Evolutionary conservation across 768 basidiomycete genomes (phyloP).

Genomic region (Leucosporidium scottii): DNA sequence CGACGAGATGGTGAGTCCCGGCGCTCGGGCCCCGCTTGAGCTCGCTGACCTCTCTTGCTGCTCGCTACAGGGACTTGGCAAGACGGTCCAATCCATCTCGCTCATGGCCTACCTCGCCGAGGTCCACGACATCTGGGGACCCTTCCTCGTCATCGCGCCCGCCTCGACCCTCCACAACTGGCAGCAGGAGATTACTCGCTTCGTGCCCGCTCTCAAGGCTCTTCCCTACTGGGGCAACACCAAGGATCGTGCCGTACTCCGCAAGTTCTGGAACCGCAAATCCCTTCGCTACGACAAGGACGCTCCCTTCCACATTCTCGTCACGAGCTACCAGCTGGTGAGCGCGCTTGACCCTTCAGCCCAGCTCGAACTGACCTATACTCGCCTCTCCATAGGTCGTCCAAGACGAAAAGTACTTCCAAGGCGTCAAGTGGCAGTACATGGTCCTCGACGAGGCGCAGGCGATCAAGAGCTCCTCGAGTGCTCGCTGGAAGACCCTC

Average conservation of each 20-base stretch:
- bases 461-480: slow-evolving; percentile 96
- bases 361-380: neutral
- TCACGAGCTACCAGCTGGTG: slow-evolving; percentile 94
- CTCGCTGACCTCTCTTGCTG: neutral
- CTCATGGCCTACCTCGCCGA: slow-evolving; percentile 92
- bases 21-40: slow-evolving; percentile 6
- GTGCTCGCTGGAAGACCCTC: slow-evolving; percentile 93
- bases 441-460: slow-evolving; percentile 99
- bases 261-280: slow-evolving; percentile 98
- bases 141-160: slow-evolving; percentile 95
- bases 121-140: slow-evolving; percentile 97
- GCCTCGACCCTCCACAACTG: slow-evolving; percentile 97
- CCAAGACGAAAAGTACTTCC: slow-evolving; percentile 96
- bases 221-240: slow-evolving; percentile 98
- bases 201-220: slow-evolving; percentile 87
- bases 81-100: slow-evolving; percentile 95
- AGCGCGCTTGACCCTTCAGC: slow-evolving; percentile 30
- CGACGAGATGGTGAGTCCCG: slow-evolving; percentile 73
- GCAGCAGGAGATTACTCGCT: slow-evolving; percentile 96
- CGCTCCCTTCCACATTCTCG: slow-evolving; percentile 90
- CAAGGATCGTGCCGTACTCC: slow-evolving; percentile 85
- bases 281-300: slow-evolving; percentile 91
- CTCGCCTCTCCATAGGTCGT: slow-evolving; percentile 56
- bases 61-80: slow-evolving; percentile 36
- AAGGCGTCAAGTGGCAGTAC: slow-evolving; percentile 97